Evolutionary conservation across 192 early-diverging fungal species (phyloP), one percentile per base, ranked within the genome.

Genomic region (Mycoemilia scoparia): DNA sequence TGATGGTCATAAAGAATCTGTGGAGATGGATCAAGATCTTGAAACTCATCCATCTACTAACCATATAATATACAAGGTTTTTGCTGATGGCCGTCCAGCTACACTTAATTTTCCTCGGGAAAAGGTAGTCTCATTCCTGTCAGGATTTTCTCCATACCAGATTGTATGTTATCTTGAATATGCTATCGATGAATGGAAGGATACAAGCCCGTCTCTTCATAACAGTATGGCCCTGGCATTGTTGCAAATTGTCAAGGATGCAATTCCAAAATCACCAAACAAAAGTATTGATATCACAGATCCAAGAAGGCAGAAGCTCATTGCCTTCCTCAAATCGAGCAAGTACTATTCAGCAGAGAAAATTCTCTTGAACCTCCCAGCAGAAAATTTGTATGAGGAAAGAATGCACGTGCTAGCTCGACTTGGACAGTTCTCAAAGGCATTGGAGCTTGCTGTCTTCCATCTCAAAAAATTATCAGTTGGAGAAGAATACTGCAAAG

Each of bases 341-440:
- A 57, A 42, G 1, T 43, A 43, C 40, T 95, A 95, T 51, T 69
- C 70, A 21, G 73, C 84, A 0, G 82, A 87, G 32, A 59, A 57
- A 13, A 67, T 87, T 14, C 48, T 95, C 21, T 67, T 67, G 6
- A 65, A 67, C 7, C 59, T 89, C 14, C 89, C 83, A 3, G 65
- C 71, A 13, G 77, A 79, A 51, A 67, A 70, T 70, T 63, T 87
- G 24, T 82, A 69, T 45, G 80, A 85, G 44, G 89, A 89, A 50
- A 63, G 81, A 5, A 79, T 79, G 0, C 60, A 82, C 20, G 55
- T 91, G 7, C 61, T 95, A 4, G 73, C 79, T 43, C 60, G 80
- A 27, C 73, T 95, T 34, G 79, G 77, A 7, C 74, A 80, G 29
- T 86, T 91, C 37, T 76, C 77, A 34, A 84, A 96, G 39, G 82